Conservation (phyloP, 148 eudicot genomes). For the Chenopodium formosanum region DNA sequence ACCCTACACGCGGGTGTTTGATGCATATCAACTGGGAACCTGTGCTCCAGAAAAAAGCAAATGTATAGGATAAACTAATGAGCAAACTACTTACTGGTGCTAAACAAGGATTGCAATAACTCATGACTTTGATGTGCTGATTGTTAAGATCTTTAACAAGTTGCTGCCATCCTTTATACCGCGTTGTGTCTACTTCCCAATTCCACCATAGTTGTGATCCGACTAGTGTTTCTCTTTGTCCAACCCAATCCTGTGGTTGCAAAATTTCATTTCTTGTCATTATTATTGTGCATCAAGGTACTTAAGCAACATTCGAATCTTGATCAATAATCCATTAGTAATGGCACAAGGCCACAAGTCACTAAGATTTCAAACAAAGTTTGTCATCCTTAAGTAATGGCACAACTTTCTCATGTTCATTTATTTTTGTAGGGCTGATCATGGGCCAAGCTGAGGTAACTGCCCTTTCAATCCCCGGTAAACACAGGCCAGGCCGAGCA, state of each 20-base stretch:
- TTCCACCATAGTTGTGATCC: slow-evolving; percentile 99
- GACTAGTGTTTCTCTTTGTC: slow-evolving; percentile 83
- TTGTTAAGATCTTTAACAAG: slow-evolving; percentile 62
- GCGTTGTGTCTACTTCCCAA: slow-evolving; percentile 85
- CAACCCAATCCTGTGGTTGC: slow-evolving; percentile 82
- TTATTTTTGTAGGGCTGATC: too few species aligned
- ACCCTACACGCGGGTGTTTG: background rate
- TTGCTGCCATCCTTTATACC: slow-evolving; percentile 76
- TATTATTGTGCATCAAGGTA: slow-evolving; percentile 1
- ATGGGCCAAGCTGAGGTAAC: too few species aligned
- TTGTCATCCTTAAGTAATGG: background rate
- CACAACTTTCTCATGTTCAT: too few species aligned
- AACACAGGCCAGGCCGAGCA: background rate
- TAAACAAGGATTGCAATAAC: slow-evolving; percentile 96
- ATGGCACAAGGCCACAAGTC: too few species aligned
- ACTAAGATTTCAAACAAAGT: background rate
- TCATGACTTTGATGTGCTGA: slow-evolving; percentile 76
- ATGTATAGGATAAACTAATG: background rate
- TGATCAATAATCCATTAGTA: background rate
- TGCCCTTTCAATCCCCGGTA: background rate
- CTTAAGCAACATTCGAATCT: background rate
- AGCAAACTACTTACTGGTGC: slow-evolving; percentile 59
- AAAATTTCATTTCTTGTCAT: background rate
- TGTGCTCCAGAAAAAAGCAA: background rate
- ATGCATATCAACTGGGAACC: background rate